Conservation (phyloP, 768 basidiomycete species). For the Leccinum subgranulosum region DNA sequence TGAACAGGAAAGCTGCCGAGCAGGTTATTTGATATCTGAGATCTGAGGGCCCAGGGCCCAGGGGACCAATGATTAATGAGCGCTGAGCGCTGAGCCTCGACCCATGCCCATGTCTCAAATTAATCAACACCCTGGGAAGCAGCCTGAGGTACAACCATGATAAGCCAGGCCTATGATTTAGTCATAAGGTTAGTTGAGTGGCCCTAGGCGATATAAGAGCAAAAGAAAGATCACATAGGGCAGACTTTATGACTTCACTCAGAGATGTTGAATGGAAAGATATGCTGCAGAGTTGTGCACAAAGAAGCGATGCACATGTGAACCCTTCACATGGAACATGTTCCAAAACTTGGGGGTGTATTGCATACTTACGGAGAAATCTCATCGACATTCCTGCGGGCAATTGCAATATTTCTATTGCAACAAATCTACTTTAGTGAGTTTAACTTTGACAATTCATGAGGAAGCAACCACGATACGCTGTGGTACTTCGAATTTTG, state of each 20-base stretch:
- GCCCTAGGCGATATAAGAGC: not conserved
- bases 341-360: not conserved
- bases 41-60: not conserved
- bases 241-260: not conserved
- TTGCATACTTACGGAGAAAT: not conserved
- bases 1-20: not conserved
- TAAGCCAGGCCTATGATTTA: too few relatives aligned
- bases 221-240: not conserved
- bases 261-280: not conserved
- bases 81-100: not conserved
- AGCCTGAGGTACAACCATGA: not conserved
- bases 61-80: not conserved
- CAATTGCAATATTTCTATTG: not conserved
- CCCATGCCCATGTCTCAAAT: not conserved
- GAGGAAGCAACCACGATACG: constrained; percentile 32
- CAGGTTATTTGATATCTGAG: not conserved
- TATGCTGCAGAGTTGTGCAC: not conserved
- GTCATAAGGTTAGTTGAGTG: too few relatives aligned
- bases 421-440: not conserved
- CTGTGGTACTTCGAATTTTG: constrained; percentile 62
- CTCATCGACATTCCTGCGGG: not conserved
- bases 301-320: not conserved
- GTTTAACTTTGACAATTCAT: constrained; percentile 1
- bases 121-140: not conserved
- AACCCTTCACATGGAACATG: not conserved